phyloP scores from a whole-genome alignment of 257 asterid genomes.

The Fraxinus quadrangulata region DNA sequence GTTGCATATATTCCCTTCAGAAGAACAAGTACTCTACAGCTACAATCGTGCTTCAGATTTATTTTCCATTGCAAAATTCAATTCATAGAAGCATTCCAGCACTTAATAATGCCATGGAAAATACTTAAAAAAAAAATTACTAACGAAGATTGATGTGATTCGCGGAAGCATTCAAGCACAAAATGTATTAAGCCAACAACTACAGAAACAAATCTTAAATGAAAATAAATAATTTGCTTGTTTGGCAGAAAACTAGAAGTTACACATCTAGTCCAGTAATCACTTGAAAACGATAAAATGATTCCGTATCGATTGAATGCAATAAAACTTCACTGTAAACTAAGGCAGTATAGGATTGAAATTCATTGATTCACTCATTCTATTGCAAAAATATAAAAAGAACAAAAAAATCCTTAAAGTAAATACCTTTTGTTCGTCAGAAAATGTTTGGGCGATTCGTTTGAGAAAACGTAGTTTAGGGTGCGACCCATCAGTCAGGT shows the following conservation, averaged over 20 bases:
- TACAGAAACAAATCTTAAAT: neutral
- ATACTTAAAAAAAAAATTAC: neutral
- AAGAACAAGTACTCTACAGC: neutral
- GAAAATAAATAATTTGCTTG: neutral
- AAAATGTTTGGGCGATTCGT: conserved; percentile 32
- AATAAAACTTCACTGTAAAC: neutral
- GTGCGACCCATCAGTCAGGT: conserved; percentile 40
- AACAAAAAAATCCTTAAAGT: neutral
- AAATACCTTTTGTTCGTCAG: conserved; percentile 50
- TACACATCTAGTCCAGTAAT: neutral
- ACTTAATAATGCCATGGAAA: neutral
- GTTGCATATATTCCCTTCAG: neutral
- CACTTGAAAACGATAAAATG: neutral
- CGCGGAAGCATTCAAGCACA: neutral
- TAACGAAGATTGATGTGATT: neutral
- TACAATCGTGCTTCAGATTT: neutral
- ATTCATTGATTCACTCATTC: neutral
- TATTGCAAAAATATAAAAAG: neutral
- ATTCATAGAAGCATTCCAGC: neutral
- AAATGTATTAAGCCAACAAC: neutral
- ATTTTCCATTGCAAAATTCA: neutral
- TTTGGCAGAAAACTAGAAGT: neutral
- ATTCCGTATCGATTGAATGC: neutral
- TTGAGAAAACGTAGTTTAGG: conserved; percentile 37
- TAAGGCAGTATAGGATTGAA: neutral